Evolutionary conservation across 495 filamentous ascomycete species (phyloP).

Genomic region (Neohortaea acidophila): DNA sequence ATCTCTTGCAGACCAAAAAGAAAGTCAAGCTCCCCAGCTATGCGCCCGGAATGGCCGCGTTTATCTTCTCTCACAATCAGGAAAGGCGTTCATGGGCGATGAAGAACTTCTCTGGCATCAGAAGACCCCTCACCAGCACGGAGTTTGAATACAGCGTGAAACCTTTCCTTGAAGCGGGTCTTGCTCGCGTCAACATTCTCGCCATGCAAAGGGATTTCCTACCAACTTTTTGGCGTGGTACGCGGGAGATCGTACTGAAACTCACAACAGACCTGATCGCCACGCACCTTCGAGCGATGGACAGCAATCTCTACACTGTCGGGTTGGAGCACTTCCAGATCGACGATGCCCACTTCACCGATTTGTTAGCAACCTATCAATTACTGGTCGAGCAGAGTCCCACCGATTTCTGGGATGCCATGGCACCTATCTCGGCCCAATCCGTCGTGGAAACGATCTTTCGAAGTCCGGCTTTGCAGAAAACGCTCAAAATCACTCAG

Average conservation of each 20-base stretch:
- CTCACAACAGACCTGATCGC: constrained; percentile 62
- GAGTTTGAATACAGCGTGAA: constrained; percentile 77
- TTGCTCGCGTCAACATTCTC: constrained; percentile 28
- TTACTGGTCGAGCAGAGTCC: constrained; percentile 56
- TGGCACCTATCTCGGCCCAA: constrained; percentile 59
- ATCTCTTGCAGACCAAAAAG: constrained; percentile 55
- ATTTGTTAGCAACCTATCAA: constrained; percentile 49
- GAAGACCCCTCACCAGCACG: constrained; percentile 38
- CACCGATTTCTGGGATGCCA: constrained; percentile 71
- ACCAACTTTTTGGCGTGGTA: constrained; percentile 58
- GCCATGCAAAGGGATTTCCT: constrained; percentile 35
- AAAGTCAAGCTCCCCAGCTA: constrained; percentile 53
- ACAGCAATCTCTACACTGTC: constrained; percentile 61
- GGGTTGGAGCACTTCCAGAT: constrained; percentile 59
- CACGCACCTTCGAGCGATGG: constrained; percentile 60
- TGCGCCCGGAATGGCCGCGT: constrained; percentile 62
- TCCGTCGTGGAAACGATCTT: constrained; percentile 63
- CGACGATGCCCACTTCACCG: constrained; percentile 41
- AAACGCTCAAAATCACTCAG: constrained; percentile 39
- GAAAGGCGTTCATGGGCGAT: constrained; percentile 51
- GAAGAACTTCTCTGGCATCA: constrained; percentile 46
- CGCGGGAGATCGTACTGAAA: constrained; percentile 50
- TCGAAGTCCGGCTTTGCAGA: constrained; percentile 49
- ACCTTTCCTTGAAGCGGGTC: constrained; percentile 39
- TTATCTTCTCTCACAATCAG: constrained; percentile 56